Conservation (phyloP, 768 basidiomycete genomes). For the Cyclocybe aegerita region DNA sequence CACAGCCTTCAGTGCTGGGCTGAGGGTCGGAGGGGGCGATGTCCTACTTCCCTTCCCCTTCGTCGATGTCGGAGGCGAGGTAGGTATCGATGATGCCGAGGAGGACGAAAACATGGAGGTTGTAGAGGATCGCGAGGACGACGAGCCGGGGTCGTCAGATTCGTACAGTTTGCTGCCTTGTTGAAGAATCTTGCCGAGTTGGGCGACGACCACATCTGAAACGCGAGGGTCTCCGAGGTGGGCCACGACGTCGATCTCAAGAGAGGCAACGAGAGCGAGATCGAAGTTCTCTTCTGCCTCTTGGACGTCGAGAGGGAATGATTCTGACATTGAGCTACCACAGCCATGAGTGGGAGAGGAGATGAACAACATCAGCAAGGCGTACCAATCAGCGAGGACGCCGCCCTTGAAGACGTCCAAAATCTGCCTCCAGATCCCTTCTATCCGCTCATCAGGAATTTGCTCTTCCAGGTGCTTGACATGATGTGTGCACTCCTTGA, state of each 20-base stretch:
- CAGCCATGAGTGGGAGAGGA: conserved; percentile 5
- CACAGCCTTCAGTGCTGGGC: conserved; percentile 14
- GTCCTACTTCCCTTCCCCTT: neutral
- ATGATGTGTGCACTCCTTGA: conserved; percentile 61
- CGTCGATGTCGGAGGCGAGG: conserved; percentile 4
- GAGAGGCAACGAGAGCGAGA: conserved; percentile 68
- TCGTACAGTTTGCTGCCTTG: conserved; percentile 70
- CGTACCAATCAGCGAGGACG: conserved; percentile 83
- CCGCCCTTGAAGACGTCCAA: conserved; percentile 81
- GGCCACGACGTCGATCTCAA: conserved; percentile 81
- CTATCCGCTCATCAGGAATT: conserved; percentile 62
- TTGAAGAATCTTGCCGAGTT: conserved; percentile 69
- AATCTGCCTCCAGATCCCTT: conserved; percentile 84
- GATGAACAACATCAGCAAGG: conserved; percentile 6
- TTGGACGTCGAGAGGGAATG: conserved; percentile 62
- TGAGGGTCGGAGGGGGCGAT: conserved; percentile 5
- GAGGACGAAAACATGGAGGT: conserved; percentile 5
- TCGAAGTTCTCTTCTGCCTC: conserved; percentile 86
- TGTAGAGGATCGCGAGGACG: conserved; percentile 6
- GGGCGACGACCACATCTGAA: conserved; percentile 67
- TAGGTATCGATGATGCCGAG: conserved; percentile 10
- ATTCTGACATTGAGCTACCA: conserved; percentile 43
- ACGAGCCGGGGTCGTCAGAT: conserved; percentile 13
- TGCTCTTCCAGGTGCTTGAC: conserved; percentile 53
- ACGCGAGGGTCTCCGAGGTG: conserved; percentile 67